Conservation (phyloP, 2,329 filamentous ascomycete species). For the Magnaporthiopsis incrustans region DNA sequence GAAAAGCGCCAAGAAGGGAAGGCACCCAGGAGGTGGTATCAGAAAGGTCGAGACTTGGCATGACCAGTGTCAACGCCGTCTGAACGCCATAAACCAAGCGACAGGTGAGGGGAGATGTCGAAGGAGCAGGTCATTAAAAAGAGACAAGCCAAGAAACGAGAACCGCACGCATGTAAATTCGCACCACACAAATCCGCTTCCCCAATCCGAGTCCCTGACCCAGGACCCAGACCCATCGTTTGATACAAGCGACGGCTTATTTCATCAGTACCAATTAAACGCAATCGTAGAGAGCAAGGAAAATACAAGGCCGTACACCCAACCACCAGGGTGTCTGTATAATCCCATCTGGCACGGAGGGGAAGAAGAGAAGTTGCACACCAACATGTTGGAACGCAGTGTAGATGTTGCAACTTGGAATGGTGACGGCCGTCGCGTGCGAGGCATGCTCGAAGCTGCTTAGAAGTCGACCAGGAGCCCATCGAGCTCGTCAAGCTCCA, state of each 20-base stretch:
- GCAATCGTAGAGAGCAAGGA: background rate
- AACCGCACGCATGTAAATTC: background rate
- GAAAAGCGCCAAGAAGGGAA: background rate
- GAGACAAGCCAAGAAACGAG: background rate
- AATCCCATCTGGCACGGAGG: background rate
- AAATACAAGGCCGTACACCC: background rate
- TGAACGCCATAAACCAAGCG: background rate
- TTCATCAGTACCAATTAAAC: background rate
- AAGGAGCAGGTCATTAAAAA: background rate
- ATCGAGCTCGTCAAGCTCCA: slow-evolving; percentile 90
- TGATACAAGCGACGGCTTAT: background rate
- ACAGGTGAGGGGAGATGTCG: background rate
- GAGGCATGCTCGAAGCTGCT: slow-evolving; percentile 14
- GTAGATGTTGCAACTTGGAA: background rate
- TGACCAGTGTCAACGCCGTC: background rate
- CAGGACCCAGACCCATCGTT: background rate
- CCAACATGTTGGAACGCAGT: background rate
- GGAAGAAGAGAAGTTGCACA: background rate
- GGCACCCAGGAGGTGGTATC: background rate
- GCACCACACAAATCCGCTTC: background rate
- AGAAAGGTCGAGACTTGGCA: background rate
- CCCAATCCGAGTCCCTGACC: background rate
- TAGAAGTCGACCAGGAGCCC: slow-evolving; percentile 71
- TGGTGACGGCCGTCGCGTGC: background rate
- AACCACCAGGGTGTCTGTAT: background rate